phyloP scores from a whole-genome alignment of 352 stramenopile species.

The Phytophthora hibernalis region DNA sequence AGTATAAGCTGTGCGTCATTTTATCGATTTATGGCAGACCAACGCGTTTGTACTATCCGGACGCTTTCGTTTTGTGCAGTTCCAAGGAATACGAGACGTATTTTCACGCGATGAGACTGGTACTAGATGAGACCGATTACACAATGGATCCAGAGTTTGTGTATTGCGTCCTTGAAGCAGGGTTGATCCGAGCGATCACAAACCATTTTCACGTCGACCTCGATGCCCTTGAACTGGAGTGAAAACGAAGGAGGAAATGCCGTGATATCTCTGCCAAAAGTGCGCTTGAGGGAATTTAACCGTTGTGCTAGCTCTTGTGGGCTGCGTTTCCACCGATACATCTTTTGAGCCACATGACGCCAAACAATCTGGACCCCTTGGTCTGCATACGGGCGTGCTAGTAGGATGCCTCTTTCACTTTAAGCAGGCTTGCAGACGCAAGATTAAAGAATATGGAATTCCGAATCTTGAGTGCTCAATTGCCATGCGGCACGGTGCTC shows the following conservation, averaged over 20 bases:
- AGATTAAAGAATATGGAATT: slow-evolving; percentile 10
- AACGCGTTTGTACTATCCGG: slow-evolving; percentile 1
- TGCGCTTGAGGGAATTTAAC: no score
- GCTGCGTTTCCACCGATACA: no score
- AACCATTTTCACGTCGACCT: slow-evolving; percentile 16
- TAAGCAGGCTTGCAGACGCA: background rate
- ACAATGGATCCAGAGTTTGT: background rate
- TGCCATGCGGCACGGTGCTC: background rate
- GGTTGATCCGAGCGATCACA: slow-evolving; percentile 16
- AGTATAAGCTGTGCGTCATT: slow-evolving; percentile 1
- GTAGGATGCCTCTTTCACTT: slow-evolving; percentile 29
- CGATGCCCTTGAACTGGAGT: no score
- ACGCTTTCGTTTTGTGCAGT: slow-evolving; percentile 8
- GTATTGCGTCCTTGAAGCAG: slow-evolving; percentile 26
- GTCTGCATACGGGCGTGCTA: no score
- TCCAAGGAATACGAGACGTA: slow-evolving; percentile 13
- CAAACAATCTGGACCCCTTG: no score
- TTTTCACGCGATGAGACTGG: slow-evolving; percentile 15
- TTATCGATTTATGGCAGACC: slow-evolving; percentile 11
- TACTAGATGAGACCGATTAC: slow-evolving; percentile 11
- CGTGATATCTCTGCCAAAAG: no score
- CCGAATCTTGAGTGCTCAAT: background rate
- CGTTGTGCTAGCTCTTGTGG: no score
- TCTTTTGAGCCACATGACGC: no score
- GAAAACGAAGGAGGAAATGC: no score